These are phyloP conservation scores for Astrothelium subdiscretum DNA, from an alignment of 495 filamentous ascomycete genomes.

Conservation along the genomic window DNA sequence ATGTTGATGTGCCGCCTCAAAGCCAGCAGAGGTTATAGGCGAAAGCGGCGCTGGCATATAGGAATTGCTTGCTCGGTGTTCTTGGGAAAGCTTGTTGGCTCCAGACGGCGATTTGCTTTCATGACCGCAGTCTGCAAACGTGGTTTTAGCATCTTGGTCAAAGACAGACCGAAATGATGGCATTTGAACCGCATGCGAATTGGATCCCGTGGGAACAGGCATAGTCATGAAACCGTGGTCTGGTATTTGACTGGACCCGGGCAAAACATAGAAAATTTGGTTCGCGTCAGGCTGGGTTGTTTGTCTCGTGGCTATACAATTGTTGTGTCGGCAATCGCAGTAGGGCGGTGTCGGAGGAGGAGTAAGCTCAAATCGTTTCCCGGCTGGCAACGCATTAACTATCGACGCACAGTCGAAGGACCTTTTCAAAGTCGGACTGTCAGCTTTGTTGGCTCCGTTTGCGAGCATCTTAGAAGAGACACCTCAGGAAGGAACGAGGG, in stretches of 20 bases:
- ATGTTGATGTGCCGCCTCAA: constrained; percentile 27
- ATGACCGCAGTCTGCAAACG: constrained; percentile 5
- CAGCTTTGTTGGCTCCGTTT: constrained; percentile 14
- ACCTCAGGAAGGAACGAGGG: not conserved
- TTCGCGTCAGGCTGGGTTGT: not conserved
- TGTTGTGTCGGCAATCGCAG: not conserved
- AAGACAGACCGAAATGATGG: constrained; percentile 27
- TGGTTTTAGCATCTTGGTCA: constrained; percentile 18
- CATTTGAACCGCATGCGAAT: constrained; percentile 16
- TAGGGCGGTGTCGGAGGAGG: not conserved
- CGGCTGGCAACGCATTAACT: constrained; percentile 18
- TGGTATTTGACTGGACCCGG: not conserved
- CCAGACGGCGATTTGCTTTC: constrained; percentile 9
- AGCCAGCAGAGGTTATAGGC: not conserved
- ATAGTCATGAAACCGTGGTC: constrained; percentile 16
- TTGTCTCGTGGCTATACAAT: not conserved
- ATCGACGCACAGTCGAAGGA: constrained; percentile 16
- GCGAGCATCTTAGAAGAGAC: constrained; percentile 9
- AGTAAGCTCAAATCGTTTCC: constrained; percentile 16
- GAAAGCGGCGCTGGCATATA: constrained; percentile 3
- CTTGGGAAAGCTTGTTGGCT: constrained; percentile 13
- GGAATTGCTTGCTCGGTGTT: not conserved
- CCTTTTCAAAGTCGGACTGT: constrained; percentile 25
- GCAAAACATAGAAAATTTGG: constrained; percentile 10
- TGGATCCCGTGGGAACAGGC: constrained; percentile 18